Evolutionary conservation across 176 grass and related monocot genomes (phyloP).

Genomic region (Stipa capillata): DNA sequence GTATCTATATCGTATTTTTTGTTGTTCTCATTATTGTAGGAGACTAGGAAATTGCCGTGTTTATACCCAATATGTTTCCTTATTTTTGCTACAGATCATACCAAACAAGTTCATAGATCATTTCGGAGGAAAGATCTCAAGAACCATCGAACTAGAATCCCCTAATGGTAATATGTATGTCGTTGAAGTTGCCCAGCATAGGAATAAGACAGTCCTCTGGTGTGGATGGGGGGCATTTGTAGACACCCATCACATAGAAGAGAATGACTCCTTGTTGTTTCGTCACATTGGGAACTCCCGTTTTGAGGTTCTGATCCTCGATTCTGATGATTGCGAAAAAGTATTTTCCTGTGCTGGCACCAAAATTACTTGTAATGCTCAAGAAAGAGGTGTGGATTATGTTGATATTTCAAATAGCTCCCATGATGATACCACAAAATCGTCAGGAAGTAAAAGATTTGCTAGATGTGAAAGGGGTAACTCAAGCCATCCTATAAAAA

Average conservation of each 20-base stretch:
- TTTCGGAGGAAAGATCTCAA: constrained; percentile 15
- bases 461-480: neutral
- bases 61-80: neutral
- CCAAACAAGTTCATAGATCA: constrained; percentile 24
- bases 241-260: neutral
- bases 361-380: neutral
- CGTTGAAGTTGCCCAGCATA: neutral
- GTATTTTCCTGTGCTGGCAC: neutral
- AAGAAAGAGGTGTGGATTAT: neutral
- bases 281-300: constrained; percentile 4
- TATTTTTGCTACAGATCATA: constrained; percentile 13
- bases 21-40: neutral
- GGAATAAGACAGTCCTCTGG: neutral
- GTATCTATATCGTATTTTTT: neutral
- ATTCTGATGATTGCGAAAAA: constrained; percentile 20
- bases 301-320: constrained; percentile 27
- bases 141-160: constrained; percentile 8
- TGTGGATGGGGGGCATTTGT: constrained; percentile 29
- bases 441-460: neutral
- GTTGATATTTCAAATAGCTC: neutral
- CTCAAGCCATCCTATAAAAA: neutral
- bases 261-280: constrained; percentile 28
- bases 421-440: neutral
- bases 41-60: neutral
- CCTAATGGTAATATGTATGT: constrained; percentile 10